These are phyloP conservation scores for Setaria italica DNA, from an alignment of 202 grass and related monocot genomes.

Conservation along the genomic window DNA sequence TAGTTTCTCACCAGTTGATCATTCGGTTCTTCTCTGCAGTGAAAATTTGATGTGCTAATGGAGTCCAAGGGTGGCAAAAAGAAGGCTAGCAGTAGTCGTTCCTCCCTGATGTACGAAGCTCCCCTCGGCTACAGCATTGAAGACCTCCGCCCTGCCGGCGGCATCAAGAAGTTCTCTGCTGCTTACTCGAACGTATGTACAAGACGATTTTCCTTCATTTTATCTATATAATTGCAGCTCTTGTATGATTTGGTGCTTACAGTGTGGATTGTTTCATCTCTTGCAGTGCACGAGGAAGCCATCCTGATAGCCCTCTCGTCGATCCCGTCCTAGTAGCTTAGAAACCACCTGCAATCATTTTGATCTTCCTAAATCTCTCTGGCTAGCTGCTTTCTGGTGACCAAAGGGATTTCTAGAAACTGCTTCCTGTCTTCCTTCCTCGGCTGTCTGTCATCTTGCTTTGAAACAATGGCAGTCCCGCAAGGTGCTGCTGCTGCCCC, in stretches of 20 bases:
- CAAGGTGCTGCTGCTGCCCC: constrained; percentile 40
- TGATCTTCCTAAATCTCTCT: constrained; percentile 51
- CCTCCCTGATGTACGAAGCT: constrained; percentile 88
- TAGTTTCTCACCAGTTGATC: not conserved
- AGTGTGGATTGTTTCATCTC: constrained; percentile 27
- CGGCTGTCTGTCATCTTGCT: not conserved
- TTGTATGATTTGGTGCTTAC: constrained; percentile 40
- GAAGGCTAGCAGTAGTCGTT: constrained; percentile 85
- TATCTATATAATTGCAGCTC: not conserved
- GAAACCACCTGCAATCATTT: constrained; percentile 33
- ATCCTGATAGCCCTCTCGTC: constrained; percentile 63
- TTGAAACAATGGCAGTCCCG: constrained; percentile 63
- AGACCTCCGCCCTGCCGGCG: constrained; percentile 87
- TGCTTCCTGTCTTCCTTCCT: constrained; percentile 27
- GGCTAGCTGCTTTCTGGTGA: constrained; percentile 65
- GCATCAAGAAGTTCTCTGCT: constrained; percentile 99
- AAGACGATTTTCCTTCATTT: not conserved
- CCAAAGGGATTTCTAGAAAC: constrained; percentile 35
- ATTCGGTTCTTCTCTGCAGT: constrained; percentile 40
- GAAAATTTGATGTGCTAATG: constrained; percentile 85
- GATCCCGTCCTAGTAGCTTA: constrained; percentile 49
- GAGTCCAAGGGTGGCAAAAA: constrained; percentile 95
- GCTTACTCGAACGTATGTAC: constrained; percentile 95
- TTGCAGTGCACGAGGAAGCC: constrained; percentile 93
- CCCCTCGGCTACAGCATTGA: constrained; percentile 98